Percentiles rank a stretch among this genome's conserved stretches.
Conservation (phyloP, 768 basidiomycete species). For the Tylopilus sp. region DNA sequence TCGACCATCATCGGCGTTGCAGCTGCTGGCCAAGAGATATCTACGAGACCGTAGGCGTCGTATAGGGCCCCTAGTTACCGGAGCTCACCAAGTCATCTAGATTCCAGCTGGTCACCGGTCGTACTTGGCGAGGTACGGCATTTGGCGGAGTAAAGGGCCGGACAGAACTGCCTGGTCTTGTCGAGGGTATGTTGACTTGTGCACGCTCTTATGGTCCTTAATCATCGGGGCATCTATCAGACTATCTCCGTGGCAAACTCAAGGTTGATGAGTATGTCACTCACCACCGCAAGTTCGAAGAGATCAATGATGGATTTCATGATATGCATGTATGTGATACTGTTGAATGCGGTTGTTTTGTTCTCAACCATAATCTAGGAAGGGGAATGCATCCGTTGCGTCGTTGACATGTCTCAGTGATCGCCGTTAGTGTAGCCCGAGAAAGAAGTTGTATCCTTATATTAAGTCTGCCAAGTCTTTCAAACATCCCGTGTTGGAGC, state of each 20-base stretch:
- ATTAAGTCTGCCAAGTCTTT: background rate
- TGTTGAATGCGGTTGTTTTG: background rate
- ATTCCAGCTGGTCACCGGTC: conserved; percentile 75
- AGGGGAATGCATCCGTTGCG: conserved; percentile 91
- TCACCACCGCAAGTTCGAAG: conserved; percentile 68
- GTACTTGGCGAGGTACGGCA: conserved; percentile 91
- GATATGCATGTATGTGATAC: conserved; percentile 87
- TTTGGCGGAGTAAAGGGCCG: conserved; percentile 99
- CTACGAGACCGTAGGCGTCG: conserved; percentile 72
- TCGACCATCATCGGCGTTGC: conserved; percentile 96
- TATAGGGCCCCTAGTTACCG: background rate
- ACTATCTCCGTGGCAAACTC: conserved; percentile 77
- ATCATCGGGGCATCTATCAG: conserved; percentile 34
- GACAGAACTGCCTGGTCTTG: conserved; percentile 90
- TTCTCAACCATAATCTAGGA: conserved; percentile 30
- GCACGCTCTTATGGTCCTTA: background rate
- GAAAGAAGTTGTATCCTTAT: conserved; percentile 5
- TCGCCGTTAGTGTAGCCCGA: background rate
- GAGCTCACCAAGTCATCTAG: conserved; percentile 23
- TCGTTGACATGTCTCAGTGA: conserved; percentile 78
- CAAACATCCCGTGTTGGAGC: background rate
- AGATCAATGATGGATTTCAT: conserved; percentile 85
- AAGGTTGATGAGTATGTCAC: conserved; percentile 97
- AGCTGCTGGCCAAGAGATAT: conserved; percentile 93
- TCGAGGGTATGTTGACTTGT: conserved; percentile 58